phyloP scores from a whole-genome alignment of 345 rosid genomes.

The Abelmoschus esculentus region DNA sequence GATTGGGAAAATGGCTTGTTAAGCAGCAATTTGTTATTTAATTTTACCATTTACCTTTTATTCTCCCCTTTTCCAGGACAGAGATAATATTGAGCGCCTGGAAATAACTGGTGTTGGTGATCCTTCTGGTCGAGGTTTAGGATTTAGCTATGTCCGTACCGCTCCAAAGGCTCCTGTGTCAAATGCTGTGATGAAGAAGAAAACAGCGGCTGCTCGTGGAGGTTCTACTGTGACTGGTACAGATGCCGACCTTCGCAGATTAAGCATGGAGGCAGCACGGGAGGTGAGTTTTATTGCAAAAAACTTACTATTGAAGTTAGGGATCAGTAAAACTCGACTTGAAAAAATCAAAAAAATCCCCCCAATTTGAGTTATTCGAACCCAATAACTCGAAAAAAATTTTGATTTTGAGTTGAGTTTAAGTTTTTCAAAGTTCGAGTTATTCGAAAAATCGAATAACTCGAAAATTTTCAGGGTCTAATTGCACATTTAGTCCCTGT shows the following conservation, averaged over 20 bases:
- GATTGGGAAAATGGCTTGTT: neutral
- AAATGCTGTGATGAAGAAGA: slow-evolving; percentile 67
- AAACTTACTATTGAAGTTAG: neutral
- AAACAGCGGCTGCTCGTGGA: slow-evolving; percentile 77
- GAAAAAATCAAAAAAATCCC: no score
- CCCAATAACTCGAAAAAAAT: no score
- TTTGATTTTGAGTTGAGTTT: no score
- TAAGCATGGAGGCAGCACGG: slow-evolving; percentile 99
- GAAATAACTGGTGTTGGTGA: slow-evolving; percentile 99
- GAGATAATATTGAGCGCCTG: slow-evolving; percentile 91
- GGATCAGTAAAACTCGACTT: no score
- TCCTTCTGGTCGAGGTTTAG: slow-evolving; percentile 96
- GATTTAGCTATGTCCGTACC: slow-evolving; percentile 91
- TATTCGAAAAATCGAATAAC: no score
- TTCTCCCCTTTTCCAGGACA: slow-evolving; percentile 46
- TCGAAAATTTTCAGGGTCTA: no score
- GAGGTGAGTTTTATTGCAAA: slow-evolving; percentile 45
- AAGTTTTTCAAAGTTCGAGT: no score
- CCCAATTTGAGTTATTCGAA: no score
- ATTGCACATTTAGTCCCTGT: no score
- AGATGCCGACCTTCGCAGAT: slow-evolving; percentile 97
- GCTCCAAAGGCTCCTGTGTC: slow-evolving; percentile 84
- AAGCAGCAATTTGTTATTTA: neutral
- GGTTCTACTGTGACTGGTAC: slow-evolving; percentile 94
- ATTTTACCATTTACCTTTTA: neutral